A percentile compares a stretch with the other conserved stretches of the same genome.
These are phyloP conservation scores for Xerocomus brunneocitrinus DNA, from an alignment of 768 basidiomycete genomes.

Conservation along the genomic window DNA sequence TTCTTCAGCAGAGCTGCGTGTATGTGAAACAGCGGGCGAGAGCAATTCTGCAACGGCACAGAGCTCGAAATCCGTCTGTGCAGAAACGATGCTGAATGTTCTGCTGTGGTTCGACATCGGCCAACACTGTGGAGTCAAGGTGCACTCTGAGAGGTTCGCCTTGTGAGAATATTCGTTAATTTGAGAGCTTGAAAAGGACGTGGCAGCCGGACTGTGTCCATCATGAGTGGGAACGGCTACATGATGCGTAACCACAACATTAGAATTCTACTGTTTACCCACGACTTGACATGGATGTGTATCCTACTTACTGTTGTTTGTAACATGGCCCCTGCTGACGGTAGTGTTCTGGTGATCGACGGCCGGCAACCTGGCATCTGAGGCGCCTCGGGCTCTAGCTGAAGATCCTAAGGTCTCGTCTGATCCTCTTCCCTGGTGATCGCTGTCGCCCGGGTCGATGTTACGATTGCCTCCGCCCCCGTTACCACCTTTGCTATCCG, in stretches of 20 bases:
- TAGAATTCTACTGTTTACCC: constrained; percentile 24
- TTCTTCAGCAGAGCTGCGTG: constrained; percentile 21
- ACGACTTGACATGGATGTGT: constrained; percentile 11
- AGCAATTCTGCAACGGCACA: constrained; percentile 49
- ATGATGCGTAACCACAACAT: constrained; percentile 15
- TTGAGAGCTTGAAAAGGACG: constrained; percentile 11
- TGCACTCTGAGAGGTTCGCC: constrained; percentile 21
- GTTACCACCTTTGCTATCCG: constrained; percentile 40
- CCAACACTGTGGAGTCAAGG: constrained; percentile 18
- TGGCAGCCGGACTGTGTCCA: constrained; percentile 14
- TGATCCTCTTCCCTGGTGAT: constrained; percentile 31
- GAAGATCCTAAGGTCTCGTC: constrained; percentile 32
- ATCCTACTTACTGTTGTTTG: constrained; percentile 28
- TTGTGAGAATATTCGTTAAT: constrained; percentile 19
- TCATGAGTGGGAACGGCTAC: constrained; percentile 21
- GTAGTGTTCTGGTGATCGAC: constrained; percentile 26
- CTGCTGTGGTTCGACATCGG: constrained; percentile 30
- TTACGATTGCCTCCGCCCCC: constrained; percentile 38
- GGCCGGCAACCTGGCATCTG: constrained; percentile 49
- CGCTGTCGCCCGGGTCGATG: constrained; percentile 35
- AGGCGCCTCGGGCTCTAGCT: constrained; percentile 59
- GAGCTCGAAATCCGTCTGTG: constrained; percentile 47
- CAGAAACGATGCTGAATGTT: constrained; percentile 41
- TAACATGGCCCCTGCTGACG: constrained; percentile 16
- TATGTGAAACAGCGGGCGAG: constrained; percentile 30